phyloP scores from a whole-genome alignment of 768 basidiomycete species.

The Pulveroboletus sp. region DNA sequence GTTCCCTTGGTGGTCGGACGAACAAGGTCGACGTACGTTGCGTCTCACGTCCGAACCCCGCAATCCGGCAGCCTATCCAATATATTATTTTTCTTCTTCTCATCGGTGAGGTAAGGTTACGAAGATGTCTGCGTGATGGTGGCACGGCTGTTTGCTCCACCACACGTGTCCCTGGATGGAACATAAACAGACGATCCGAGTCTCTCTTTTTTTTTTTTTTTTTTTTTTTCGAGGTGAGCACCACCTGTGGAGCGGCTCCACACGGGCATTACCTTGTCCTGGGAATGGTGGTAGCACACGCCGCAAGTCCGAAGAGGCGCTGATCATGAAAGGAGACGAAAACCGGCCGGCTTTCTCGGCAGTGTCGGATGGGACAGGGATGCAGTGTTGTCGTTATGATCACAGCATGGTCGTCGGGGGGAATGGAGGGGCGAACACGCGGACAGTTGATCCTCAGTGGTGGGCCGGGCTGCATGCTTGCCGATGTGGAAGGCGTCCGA shows the following conservation, averaged over 20 bases:
- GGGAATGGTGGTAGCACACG: background rate
- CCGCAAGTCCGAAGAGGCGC: slow-evolving; percentile 4
- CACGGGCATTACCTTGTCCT: slow-evolving; percentile 8
- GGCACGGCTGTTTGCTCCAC: slow-evolving; percentile 4
- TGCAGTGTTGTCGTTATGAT: background rate
- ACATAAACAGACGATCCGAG: background rate
- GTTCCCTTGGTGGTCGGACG: slow-evolving; percentile 21
- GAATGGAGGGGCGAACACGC: too few relatives aligned
- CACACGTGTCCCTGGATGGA: slow-evolving; percentile 10
- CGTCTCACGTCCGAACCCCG: background rate
- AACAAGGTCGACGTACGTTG: slow-evolving; percentile 2
- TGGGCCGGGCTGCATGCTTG: background rate
- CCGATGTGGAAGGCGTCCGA: background rate
- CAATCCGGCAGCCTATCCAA: slow-evolving; percentile 1
- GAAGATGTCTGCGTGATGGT: slow-evolving; percentile 13
- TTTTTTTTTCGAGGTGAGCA: background rate
- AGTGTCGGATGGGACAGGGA: too few relatives aligned
- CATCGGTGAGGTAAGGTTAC: slow-evolving; percentile 9
- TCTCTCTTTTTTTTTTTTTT: too few relatives aligned
- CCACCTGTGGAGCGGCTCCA: background rate
- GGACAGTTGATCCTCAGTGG: slow-evolving; percentile 1
- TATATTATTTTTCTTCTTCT: background rate
- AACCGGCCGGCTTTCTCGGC: too few relatives aligned
- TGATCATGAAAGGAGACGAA: slow-evolving; percentile 21
- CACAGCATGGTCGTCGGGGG: too few relatives aligned